Base-by-base conservation (phyloP, 306 rosid genomes). In the Corylus avellana region DNA sequence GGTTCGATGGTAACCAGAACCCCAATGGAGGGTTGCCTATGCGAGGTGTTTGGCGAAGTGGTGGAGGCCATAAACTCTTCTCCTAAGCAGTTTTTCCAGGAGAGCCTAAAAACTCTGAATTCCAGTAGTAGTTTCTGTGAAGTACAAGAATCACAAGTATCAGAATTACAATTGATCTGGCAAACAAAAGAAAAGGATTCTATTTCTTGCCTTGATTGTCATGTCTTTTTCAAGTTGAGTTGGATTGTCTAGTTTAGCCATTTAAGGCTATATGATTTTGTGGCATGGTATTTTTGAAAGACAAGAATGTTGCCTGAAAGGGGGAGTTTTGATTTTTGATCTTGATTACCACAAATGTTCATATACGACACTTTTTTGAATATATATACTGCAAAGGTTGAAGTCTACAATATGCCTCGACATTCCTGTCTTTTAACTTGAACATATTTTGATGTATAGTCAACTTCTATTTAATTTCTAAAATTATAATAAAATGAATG, bases 31-130 rank as follows among this genome's bases (percentile, higher is more conserved):
- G 88, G 70, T 81, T 85, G 72, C 97, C 98, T 48, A 94, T 86
- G 7, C 89, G 88, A 27, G 98, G 98, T 70, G 99, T 95, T 55
- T 95, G 99, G 99, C 83, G 88, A 77, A 93, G 69, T 4, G 92
- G 92, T 20, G 96, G 93, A 32, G 93, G 85, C 42, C 87, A 89
- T 1, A 93, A 73, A 75, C 93, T 95, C 42, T 88, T 86, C 58
- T 7, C 86, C 63, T 84, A 72, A 70, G 44, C 48, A 56, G 42
- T 55, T 46, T 13, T 83, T 72, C 76, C 49, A 44, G 2, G 18
- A 2, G 53, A 46, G 66, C 72, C 66, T 67, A 75, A 76, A 76
- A 83, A 7, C 47, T 37, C 17, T 47, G 20, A 9, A 67, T 67
- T 67, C 51, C 6, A 20, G 32, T n/a, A 4, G 72, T 39, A 42